Evolutionary conservation across 495 filamentous ascomycete species (phyloP).

Genomic region (Xylaria venustula): DNA sequence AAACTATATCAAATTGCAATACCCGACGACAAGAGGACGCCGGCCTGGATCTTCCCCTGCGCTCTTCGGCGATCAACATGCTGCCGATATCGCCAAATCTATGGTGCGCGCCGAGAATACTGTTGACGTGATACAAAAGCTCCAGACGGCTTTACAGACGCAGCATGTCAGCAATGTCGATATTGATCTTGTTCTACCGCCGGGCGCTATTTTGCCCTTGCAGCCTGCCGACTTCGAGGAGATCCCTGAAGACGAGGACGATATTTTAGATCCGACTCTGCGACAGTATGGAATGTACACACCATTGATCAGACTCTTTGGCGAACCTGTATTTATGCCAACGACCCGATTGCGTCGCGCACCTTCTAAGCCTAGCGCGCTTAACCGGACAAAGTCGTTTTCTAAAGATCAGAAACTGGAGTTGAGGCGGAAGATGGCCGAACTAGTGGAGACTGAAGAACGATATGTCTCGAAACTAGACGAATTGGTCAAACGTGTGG

Average conservation of each 20-base stretch:
- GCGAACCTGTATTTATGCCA: constrained; percentile 80
- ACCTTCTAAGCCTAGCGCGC: constrained; percentile 77
- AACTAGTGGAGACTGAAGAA: constrained; percentile 90
- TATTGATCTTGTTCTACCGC: constrained; percentile 80
- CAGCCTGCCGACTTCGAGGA: constrained; percentile 51
- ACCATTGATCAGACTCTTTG: constrained; percentile 71
- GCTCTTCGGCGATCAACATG: constrained; percentile 89
- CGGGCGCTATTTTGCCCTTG: constrained; percentile 64
- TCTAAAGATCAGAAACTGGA: constrained; percentile 78
- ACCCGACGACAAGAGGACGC: constrained; percentile 44
- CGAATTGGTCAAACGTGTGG: constrained; percentile 73
- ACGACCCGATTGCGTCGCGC: constrained; percentile 83
- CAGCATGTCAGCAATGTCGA: constrained; percentile 81
- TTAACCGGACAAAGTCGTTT: constrained; percentile 71
- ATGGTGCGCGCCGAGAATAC: constrained; percentile 78
- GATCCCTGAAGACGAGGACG: constrained; percentile 55
- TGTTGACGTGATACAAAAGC: constrained; percentile 63
- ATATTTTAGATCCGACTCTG: constrained; percentile 57
- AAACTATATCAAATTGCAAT: constrained; percentile 52
- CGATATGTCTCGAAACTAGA: constrained; percentile 85
- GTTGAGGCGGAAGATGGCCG: constrained; percentile 83
- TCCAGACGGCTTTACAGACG: constrained; percentile 70
- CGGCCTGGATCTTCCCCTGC: constrained; percentile 58
- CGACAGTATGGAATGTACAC: constrained; percentile 73
- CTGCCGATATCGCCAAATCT: constrained; percentile 79